These are phyloP conservation scores for Phytopythium montanum DNA, from an alignment of 352 stramenopile genomes.

Conservation along the genomic window DNA sequence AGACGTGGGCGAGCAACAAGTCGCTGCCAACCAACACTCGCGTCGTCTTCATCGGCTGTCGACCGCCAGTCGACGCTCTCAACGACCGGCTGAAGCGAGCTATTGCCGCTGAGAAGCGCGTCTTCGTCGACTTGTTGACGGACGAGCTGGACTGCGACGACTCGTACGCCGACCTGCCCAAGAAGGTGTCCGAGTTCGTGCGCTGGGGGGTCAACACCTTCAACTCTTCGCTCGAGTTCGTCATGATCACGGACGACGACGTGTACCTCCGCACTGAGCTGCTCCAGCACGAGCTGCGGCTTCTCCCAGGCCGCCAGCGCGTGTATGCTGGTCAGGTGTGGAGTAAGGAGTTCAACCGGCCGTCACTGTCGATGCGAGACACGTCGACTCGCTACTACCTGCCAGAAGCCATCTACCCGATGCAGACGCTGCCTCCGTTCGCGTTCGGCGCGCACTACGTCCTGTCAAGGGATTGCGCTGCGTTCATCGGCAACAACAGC, in stretches of 20 bases:
- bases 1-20: constrained; percentile 31
- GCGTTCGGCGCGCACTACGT: constrained; percentile 42
- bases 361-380: constrained; percentile 20
- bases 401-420: constrained; percentile 21
- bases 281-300: constrained; percentile 11
- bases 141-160: constrained; percentile 38
- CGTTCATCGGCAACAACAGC: constrained; percentile 35
- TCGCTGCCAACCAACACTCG: constrained; percentile 14
- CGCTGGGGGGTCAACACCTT: constrained; percentile 10
- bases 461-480: constrained; percentile 39
- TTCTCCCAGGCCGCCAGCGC: background rate
- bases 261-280: constrained; percentile 37
- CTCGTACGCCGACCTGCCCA: constrained; percentile 25
- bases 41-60: constrained; percentile 40
- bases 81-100: constrained; percentile 8
- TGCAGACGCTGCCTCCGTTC: constrained; percentile 29
- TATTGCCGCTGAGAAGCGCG: constrained; percentile 22
- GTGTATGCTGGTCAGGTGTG: constrained; percentile 39
- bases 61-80: constrained; percentile 2
- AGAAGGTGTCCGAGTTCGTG: constrained; percentile 38
- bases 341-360: constrained; percentile 18
- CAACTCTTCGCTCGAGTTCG: constrained; percentile 19
- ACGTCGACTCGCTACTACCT: constrained; percentile 29
- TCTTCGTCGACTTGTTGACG: constrained; percentile 35
- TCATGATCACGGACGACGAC: constrained; percentile 61